phyloP scores from a whole-genome alignment of 345 rosid species.

The Syzygium oleosum region DNA sequence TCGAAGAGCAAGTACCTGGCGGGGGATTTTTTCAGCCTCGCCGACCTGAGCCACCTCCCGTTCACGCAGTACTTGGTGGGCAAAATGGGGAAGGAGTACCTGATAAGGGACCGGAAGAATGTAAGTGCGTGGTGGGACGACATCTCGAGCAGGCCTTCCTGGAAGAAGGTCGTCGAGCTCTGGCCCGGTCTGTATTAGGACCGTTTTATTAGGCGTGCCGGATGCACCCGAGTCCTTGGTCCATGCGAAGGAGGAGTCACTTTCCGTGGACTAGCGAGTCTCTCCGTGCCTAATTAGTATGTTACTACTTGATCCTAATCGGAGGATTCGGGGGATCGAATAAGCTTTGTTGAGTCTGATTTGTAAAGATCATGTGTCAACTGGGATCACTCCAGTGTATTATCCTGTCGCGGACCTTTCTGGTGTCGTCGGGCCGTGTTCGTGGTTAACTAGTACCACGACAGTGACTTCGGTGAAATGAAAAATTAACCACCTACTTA shows the following conservation, averaged over 20 bases:
- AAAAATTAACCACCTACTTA: neutral
- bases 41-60: constrained; percentile 66
- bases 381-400: neutral
- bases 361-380: neutral
- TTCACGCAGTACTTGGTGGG: constrained; percentile 54
- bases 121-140: constrained; percentile 69
- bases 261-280: neutral
- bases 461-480: neutral
- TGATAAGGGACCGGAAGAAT: constrained; percentile 56
- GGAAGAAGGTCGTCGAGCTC: constrained; percentile 40
- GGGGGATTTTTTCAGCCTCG: constrained; percentile 63
- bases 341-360: neutral
- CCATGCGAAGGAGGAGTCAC: neutral
- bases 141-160: constrained; percentile 57
- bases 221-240: too few relatives aligned
- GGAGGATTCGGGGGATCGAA: neutral
- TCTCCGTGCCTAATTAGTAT: neutral
- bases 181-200: neutral
- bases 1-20: constrained; percentile 52
- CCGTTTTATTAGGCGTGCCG: neutral
- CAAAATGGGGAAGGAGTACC: constrained; percentile 30
- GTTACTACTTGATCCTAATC: neutral
- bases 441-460: neutral
- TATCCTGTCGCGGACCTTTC: neutral
- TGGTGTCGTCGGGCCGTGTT: neutral